A percentile compares a stretch with the other conserved stretches of the same genome.
phyloP scores from a whole-genome alignment of 352 stramenopile species.

The Phytophthora capsici region DNA sequence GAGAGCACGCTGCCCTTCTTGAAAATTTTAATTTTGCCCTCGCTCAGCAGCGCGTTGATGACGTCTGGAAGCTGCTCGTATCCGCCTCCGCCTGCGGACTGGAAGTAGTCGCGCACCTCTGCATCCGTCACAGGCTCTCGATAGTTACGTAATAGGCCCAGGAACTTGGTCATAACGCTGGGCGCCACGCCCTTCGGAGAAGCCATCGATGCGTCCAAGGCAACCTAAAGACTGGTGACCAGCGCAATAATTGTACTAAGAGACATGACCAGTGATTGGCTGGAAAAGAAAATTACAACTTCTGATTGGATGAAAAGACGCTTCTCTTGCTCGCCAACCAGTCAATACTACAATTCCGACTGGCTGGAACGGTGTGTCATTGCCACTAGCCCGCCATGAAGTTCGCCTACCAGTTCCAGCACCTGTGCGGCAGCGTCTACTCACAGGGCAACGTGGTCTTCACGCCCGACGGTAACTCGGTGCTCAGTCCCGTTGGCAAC shows the following conservation, averaged over 20 bases:
- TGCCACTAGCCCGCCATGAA: conserved; percentile 59
- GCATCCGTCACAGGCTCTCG: conserved; percentile 80
- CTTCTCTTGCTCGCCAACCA: conserved; percentile 41
- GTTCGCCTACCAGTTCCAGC: conserved; percentile 93
- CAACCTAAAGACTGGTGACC: conserved; percentile 27
- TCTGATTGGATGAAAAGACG: conserved; percentile 44
- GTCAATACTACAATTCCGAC: conserved; percentile 34
- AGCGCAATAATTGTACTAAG: conserved; percentile 15
- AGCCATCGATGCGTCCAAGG: conserved; percentile 27
- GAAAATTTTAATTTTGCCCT: conserved; percentile 91
- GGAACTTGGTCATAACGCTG: conserved; percentile 69
- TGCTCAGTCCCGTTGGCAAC: conserved; percentile 94
- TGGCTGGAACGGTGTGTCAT: conserved; percentile 2
- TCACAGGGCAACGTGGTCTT: conserved; percentile 94
- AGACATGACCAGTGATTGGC: conserved; percentile 37
- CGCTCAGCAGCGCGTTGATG: conserved; percentile 86
- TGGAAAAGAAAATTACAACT: conserved; percentile 6
- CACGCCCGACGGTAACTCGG: conserved; percentile 92
- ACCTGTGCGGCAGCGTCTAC: conserved; percentile 94
- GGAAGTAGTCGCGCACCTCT: conserved; percentile 85
- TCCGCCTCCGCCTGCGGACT: conserved; percentile 57
- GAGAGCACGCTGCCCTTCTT: conserved; percentile 87
- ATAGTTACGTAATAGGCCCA: conserved; percentile 82
- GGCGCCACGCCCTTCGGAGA: conserved; percentile 35
- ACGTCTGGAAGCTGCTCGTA: conserved; percentile 85